phyloP scores from a whole-genome alignment of 2,329 filamentous ascomycete genomes.

The Sporothrix euskadiensis region DNA sequence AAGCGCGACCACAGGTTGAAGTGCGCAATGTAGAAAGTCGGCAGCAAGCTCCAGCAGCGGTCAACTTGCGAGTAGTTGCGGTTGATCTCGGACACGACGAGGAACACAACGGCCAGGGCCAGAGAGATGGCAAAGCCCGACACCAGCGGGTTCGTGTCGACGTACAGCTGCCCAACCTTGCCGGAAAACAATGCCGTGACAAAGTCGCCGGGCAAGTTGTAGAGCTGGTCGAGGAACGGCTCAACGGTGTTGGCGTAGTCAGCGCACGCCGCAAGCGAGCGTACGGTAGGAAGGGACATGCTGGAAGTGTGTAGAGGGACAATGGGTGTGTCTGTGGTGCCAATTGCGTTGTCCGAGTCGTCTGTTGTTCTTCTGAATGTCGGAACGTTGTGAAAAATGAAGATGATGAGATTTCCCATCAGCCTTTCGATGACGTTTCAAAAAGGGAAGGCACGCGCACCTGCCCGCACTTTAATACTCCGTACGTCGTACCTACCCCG shows the following conservation, averaged over 20 bases:
- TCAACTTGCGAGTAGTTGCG: conserved; percentile 97
- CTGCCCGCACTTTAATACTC: conserved; percentile 20
- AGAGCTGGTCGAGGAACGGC: conserved; percentile 71
- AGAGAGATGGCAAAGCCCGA: conserved; percentile 72
- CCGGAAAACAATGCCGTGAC: conserved; percentile 56
- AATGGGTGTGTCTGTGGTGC: background rate
- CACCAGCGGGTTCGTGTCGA: conserved; percentile 82
- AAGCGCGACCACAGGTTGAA: conserved; percentile 80
- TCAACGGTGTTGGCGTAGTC: conserved; percentile 73
- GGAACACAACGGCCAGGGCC: conserved; percentile 68
- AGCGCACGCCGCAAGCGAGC: conserved; percentile 70
- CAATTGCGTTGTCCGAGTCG: too few relatives aligned
- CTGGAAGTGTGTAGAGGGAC: background rate
- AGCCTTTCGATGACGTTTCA: conserved; percentile 1
- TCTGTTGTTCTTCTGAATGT: background rate
- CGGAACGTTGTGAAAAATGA: background rate
- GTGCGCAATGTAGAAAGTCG: conserved; percentile 82
- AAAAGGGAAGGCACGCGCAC: background rate
- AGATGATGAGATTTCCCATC: background rate
- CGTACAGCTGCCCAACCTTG: conserved; percentile 62
- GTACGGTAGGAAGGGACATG: conserved; percentile 74
- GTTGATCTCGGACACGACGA: conserved; percentile 80
- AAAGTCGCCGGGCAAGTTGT: conserved; percentile 66
- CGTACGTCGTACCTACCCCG: too few relatives aligned
- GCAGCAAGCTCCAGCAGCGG: conserved; percentile 85